These are phyloP conservation scores for Priceomyces castillae DNA, from an alignment of 805 yeast species.

Conservation along the genomic window DNA sequence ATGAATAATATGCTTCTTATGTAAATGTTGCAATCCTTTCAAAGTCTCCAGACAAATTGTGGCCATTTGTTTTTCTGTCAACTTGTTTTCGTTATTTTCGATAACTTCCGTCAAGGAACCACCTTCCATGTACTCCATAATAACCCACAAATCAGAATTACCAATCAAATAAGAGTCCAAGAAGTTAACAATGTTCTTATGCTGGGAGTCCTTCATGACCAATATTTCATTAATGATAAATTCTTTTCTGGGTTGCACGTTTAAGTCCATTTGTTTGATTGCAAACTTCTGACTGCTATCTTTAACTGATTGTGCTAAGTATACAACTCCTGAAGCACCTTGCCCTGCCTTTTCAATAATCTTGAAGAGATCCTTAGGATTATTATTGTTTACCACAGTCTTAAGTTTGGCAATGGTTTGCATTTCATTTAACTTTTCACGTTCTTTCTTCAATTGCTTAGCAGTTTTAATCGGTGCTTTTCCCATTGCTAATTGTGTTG, in stretches of 20 bases:
- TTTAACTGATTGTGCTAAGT: conserved; percentile 67
- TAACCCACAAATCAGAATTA: conserved; percentile 88
- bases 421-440: conserved; percentile 67
- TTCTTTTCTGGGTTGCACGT: conserved; percentile 91
- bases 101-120: conserved; percentile 96
- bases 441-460: conserved; percentile 39
- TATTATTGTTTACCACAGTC: conserved; percentile 76
- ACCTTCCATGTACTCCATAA: conserved; percentile 99
- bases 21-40: conserved; percentile 87
- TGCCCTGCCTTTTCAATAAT: conserved; percentile 89
- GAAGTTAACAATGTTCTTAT: conserved; percentile 91
- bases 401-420: conserved; percentile 80
- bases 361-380: conserved; percentile 81
- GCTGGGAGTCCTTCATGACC: conserved; percentile 95
- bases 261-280: conserved; percentile 91
- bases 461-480: conserved; percentile 28
- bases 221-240: conserved; percentile 91
- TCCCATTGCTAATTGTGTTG: conserved; percentile 5
- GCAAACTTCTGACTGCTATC: conserved; percentile 74
- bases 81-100: conserved; percentile 69
- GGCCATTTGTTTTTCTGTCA: conserved; percentile 87
- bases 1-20: conserved; percentile 88
- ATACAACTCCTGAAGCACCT: conserved; percentile 97
- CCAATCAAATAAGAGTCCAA: conserved; percentile 85
- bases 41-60: conserved; percentile 88